Evolutionary conservation across 345 rosid species (phyloP).

Genomic region (Brassica cretica): DNA sequence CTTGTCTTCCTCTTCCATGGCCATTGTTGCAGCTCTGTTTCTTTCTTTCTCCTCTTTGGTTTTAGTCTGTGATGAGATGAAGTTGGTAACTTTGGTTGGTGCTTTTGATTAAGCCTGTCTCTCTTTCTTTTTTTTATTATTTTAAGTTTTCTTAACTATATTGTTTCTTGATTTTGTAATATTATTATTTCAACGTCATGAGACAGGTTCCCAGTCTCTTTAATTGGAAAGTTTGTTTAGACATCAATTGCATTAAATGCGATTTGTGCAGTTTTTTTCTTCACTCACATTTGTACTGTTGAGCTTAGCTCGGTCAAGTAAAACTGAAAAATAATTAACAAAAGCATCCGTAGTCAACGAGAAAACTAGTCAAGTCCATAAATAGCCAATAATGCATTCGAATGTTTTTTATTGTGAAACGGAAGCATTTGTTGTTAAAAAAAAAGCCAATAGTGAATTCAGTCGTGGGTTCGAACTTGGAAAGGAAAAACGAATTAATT

Average conservation of each 20-base stretch:
- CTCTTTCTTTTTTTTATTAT: background rate
- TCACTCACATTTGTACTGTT: background rate
- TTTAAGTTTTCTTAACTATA: background rate
- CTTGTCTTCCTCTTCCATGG: slow-evolving; percentile 69
- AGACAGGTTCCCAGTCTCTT: slow-evolving; percentile 19
- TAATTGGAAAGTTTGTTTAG: slow-evolving; percentile 32
- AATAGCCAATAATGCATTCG: background rate
- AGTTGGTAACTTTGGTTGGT: slow-evolving; percentile 31
- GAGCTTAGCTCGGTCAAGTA: background rate
- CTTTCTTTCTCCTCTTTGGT: background rate
- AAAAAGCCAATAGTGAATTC: background rate
- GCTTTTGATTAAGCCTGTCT: slow-evolving; percentile 29
- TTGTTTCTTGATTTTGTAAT: slow-evolving; percentile 29
- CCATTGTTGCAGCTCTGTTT: slow-evolving; percentile 13
- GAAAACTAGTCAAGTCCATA: background rate
- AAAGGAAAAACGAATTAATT: too few species aligned
- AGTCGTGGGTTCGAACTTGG: background rate
- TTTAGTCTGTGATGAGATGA: slow-evolving; percentile 16
- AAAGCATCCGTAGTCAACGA: background rate
- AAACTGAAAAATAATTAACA: background rate
- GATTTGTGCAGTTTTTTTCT: background rate
- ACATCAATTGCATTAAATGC: slow-evolving; percentile 28
- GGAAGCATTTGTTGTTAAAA: too few species aligned
- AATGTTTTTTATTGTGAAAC: too few species aligned
- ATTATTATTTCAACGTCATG: slow-evolving; percentile 14